Evolutionary conservation across 2,329 filamentous ascomycete genomes (phyloP), one percentile per base, ranked within the genome.

Genomic region (Fusarium pseudoanthophilum): DNA sequence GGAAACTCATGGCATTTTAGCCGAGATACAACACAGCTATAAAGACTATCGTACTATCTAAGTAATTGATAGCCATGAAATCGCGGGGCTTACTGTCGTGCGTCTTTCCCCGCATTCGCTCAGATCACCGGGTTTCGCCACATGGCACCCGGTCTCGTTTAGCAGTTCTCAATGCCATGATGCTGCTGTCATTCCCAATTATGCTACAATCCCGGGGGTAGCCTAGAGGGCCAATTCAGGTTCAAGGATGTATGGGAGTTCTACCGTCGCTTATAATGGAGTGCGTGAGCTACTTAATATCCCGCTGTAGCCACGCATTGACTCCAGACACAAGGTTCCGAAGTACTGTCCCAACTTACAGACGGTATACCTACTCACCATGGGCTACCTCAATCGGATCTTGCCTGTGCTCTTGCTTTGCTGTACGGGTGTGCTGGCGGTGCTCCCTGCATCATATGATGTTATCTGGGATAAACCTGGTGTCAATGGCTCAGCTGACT

Each of bases 401-500:
- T 7, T 52, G 3, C 11, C 13, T 0, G 45, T n/a, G 9, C 5
- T 64, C 1, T 20, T 43, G 1, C 11, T 64, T 3, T 45, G 4
- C 15, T 46, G 26, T 7, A 34, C 24, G 11, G 13, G 8, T 9
- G 62, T 24, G 2, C 20, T 39, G 11, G 59, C 62, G 2, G 39
- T 24, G 7, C 59, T 64, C 5, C 62, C 62, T 5, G 2, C 26
- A 26, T 64, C 62, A 13, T 64, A 64, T 14, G 59, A 64, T 34
- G 59, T 64, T 9, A 46, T 64, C 7, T 64, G 59, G 62, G 13
- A 39, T 15, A 53, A 24, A n/a, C 62, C 62, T 1, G 62, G 62
- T 21, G n/a, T 64, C 28, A 64, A 64, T n/a, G 62, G 62, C 4
- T 64, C 59, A 11, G 62, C 62, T 5, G 62, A 64, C 28, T 64